These are phyloP conservation scores for Eutypa lata DNA, from an alignment of 2,329 filamentous ascomycete species.

Conservation along the genomic window DNA sequence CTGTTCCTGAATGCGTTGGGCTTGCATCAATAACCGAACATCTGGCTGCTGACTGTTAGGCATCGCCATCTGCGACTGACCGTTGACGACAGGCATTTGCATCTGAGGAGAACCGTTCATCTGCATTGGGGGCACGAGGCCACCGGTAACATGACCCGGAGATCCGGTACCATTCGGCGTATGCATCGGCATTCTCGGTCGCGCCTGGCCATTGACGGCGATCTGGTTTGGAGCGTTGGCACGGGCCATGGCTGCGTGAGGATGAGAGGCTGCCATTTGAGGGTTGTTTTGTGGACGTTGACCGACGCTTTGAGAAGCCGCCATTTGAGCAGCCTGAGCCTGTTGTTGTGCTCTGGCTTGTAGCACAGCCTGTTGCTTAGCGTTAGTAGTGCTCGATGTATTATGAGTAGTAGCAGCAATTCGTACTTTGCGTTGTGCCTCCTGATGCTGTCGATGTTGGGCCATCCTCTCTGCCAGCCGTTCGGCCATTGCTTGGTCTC, in stretches of 20 bases:
- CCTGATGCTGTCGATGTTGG: constrained; percentile 51
- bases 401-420: constrained; percentile 13
- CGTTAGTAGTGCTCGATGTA: constrained; percentile 22
- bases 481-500: constrained; percentile 67
- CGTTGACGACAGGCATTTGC: constrained; percentile 61
- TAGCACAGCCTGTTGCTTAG: constrained; percentile 34
- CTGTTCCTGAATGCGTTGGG: constrained; percentile 64
- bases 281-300: constrained; percentile 34
- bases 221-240: constrained; percentile 43
- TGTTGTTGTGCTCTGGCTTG: constrained; percentile 45
- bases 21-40: constrained; percentile 57
- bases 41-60: constrained; percentile 43
- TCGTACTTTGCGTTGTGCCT: constrained; percentile 52
- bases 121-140: constrained; percentile 51
- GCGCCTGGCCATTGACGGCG: constrained; percentile 43
- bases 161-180: constrained; percentile 47
- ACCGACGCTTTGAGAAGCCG: constrained; percentile 36
- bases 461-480: constrained; percentile 59
- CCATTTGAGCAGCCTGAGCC: constrained; percentile 42
- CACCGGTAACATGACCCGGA: constrained; percentile 47
- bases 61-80: constrained; percentile 59
- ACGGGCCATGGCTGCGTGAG: constrained; percentile 35
- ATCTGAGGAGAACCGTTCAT: constrained; percentile 67
- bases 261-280: constrained; percentile 29
- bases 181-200: constrained; percentile 53